Evolutionary conservation across 2,329 filamentous ascomycete genomes (phyloP), one percentile per base, ranked within the genome.

Genomic region (Dendryphion nanum): DNA sequence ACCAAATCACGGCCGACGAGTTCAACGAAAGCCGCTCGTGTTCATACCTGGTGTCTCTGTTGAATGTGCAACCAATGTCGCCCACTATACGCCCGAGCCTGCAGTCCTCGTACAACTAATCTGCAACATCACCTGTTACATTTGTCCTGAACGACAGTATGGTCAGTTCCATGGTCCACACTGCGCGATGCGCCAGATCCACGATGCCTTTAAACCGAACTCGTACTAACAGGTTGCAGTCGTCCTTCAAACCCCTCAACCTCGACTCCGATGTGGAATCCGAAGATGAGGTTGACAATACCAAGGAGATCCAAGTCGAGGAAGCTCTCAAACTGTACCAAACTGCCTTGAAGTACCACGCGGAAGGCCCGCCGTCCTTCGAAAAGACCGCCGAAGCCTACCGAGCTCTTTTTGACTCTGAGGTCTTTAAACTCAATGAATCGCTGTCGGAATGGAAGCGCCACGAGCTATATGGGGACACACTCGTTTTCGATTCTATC

Each of bases 321-420:
- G 93, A 98, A 70, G 90, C 93, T 33, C 74, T 98, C 45, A 97
- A 96, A 69, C 79, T 91, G 23, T 98, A 96, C 63, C 90, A 97
- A 60, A 84, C 77, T 53, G 93, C 93, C 32, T 72, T 98, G 41
- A 95, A 91, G 64, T 81, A 90, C 50, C 93, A 98, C 61, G 85
- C 91, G 2, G 89, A 95, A 67, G 90, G 93, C 2, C 82, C 86
- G 1, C 71, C 72, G 14, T 86, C 82, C 37, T 93, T 88, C 62
- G 68, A 81, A 33, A 82, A 89, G 57, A 91, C 94, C 15, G 76
- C 78, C 30, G 78, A 83, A 35, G 91, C 93, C 31, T 98, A 98
- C 68, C 75, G 84, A 33, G 80, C 81, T 24, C 80, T 98, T 2
- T 94, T 98, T 65, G 73, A 85, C 37, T 96, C 90, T 18, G 93